Evolutionary conservation across 2,329 filamentous ascomycete genomes (phyloP).

Genomic region (Penicillium hesseltinei): DNA sequence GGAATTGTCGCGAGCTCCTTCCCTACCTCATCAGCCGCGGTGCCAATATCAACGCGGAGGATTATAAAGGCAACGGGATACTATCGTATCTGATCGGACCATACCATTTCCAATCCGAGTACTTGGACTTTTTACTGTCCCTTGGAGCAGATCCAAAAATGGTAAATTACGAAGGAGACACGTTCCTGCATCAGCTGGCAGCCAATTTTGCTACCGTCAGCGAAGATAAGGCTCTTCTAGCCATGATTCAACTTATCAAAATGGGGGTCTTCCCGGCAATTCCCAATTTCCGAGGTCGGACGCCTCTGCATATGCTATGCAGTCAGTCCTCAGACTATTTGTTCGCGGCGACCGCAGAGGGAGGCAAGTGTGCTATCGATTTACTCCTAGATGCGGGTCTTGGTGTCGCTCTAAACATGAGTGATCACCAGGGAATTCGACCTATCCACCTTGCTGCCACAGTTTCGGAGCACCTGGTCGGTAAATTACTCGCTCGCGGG

Average conservation of each 20-base stretch:
- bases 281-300: constrained; percentile 17
- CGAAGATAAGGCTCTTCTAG: not conserved
- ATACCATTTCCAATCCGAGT: not conserved
- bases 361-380: constrained; percentile 12
- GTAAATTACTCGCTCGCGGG: constrained; percentile 18
- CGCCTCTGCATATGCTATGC: constrained; percentile 18
- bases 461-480: constrained; percentile 15
- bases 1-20: not conserved
- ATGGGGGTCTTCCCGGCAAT: not conserved
- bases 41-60: constrained; percentile 16
- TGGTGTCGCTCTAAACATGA: constrained; percentile 4
- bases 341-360: not conserved
- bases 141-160: constrained; percentile 13
- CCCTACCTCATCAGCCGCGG: constrained; percentile 11
- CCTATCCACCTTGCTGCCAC: constrained; percentile 23
- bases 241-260: not conserved
- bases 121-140: constrained; percentile 14
- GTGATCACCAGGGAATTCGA: constrained; percentile 17
- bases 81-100: constrained; percentile 9
- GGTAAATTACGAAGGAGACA: constrained; percentile 17
- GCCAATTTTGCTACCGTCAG: constrained; percentile 8
- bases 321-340: constrained; percentile 8
- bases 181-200: constrained; percentile 14
- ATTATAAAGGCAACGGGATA: constrained; percentile 18
- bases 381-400: constrained; percentile 14